phyloP scores from a whole-genome alignment of 805 yeast species.

The Wickerhamomyces subpelliculosus region DNA sequence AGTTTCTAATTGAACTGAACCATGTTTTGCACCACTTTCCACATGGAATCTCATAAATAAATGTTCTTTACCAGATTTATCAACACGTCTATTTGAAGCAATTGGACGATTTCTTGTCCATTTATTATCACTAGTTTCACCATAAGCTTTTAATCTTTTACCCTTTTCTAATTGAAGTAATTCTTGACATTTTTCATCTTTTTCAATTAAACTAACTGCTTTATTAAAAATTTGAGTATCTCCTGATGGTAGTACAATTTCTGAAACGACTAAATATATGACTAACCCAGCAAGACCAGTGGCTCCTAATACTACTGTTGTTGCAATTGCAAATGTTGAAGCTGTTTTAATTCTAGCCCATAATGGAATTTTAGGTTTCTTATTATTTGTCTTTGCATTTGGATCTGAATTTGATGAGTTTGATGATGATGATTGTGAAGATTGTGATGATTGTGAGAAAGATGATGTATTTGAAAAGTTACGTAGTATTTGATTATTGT shows the following conservation, averaged over 20 bases:
- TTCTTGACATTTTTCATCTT: slow-evolving; percentile 52
- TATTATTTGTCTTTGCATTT: slow-evolving; percentile 1
- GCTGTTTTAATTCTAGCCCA: slow-evolving; percentile 46
- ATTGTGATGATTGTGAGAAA: not conserved
- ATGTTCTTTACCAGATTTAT: slow-evolving; percentile 73
- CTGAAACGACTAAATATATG: slow-evolving; percentile 69
- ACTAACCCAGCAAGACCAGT: slow-evolving; percentile 61
- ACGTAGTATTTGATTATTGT: not conserved
- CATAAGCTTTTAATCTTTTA: slow-evolving; percentile 73
- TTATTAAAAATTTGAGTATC: slow-evolving; percentile 87
- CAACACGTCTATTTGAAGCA: slow-evolving; percentile 57
- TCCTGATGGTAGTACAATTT: slow-evolving; percentile 81
- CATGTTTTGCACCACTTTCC: slow-evolving; percentile 59
- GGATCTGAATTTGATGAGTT: too few species aligned
- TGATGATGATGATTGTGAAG: not conserved
- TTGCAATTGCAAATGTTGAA: slow-evolving; percentile 54
- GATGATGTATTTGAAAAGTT: too few species aligned
- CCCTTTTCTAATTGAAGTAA: slow-evolving; percentile 41
- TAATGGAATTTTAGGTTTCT: slow-evolving; percentile 28
- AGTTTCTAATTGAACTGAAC: slow-evolving; percentile 75
- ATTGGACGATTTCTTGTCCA: slow-evolving; percentile 91
- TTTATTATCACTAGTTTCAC: slow-evolving; percentile 61
- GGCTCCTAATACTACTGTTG: slow-evolving; percentile 61
- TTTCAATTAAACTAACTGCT: slow-evolving; percentile 71
- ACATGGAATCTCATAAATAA: slow-evolving; percentile 82